Percentiles rank a stretch among this genome's conserved stretches.
Conservation (phyloP, 352 stramenopile genomes). For the Globisporangium nunn region DNA sequence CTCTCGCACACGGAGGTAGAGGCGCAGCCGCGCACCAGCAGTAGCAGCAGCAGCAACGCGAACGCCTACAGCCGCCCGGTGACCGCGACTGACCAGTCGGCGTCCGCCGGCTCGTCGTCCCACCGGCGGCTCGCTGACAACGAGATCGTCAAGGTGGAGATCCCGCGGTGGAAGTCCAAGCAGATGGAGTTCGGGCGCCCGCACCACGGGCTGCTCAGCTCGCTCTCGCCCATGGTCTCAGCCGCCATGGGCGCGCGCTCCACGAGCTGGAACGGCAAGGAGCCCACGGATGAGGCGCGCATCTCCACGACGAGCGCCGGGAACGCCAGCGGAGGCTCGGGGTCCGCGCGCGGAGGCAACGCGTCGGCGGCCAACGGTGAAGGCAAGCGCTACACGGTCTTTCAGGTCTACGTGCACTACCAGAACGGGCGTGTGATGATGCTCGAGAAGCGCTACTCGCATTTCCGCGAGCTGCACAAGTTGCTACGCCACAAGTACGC, state of each 20-base stretch:
- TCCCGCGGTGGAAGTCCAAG: constrained; percentile 59
- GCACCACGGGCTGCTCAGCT: constrained; percentile 22
- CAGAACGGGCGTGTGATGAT: constrained; percentile 51
- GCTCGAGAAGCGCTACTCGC: constrained; percentile 73
- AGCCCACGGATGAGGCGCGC: constrained; percentile 16
- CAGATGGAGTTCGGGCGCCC: constrained; percentile 29
- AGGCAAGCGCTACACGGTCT: constrained; percentile 72
- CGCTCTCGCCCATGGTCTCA: constrained; percentile 20
- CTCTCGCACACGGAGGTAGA: constrained; percentile 33
- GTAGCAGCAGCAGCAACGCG: background rate
- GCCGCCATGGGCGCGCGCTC: constrained; percentile 17
- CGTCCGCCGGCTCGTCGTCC: constrained; percentile 8
- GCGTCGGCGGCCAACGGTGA: constrained; percentile 12
- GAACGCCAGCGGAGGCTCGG: background rate
- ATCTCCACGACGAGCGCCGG: constrained; percentile 6
- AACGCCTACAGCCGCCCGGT: constrained; percentile 3
- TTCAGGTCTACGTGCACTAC: constrained; percentile 74
- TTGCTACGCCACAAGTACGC: constrained; percentile 70
- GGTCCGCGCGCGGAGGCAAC: background rate
- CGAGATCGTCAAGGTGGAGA: constrained; percentile 69
- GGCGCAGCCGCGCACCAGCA: constrained; percentile 3
- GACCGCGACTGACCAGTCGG: constrained; percentile 3
- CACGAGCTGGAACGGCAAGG: constrained; percentile 51
- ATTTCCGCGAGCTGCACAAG: constrained; percentile 84
- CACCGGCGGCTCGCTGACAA: constrained; percentile 17